Evolutionary conservation across 2,329 filamentous ascomycete genomes (phyloP), one percentile per base, ranked within the genome.

Genomic region (Tolypocladium album): DNA sequence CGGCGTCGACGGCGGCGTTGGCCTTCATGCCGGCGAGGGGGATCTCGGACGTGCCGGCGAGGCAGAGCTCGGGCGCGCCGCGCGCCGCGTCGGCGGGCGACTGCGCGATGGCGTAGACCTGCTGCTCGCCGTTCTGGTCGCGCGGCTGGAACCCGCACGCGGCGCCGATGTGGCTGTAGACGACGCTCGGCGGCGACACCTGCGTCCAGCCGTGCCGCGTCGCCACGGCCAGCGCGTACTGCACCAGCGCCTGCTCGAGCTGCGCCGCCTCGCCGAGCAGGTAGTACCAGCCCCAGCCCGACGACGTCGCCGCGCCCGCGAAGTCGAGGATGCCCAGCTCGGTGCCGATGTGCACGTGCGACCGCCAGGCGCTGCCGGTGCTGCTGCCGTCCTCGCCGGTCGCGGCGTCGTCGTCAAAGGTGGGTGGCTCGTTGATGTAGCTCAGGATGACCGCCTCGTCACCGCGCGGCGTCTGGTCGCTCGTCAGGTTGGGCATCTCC

Each of bases 221-320:
- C 11, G 90, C 89, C 1, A 89, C 83, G 12, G 82, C 80, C 3
- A 97, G 80, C 0, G 94, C 88, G 72, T 95, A 97, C 71, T 93
- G 88, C 15, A 97, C 78, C 3, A 99, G 82, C 0, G 94, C 94
- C 71, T 97, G 93, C 75, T 99, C 94, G n/a, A 99, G 82, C 72
- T 94, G 84, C 0, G 92, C 92, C 11, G 87, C 94, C 69, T 96
- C 92, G 70, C 93, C 90, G n/a, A 90, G 79, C 13, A 99, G 84
- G 74, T 92, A 97, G 77, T 99, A 99, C 90, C 92, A 99, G 1
- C 94, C 94, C 93, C 93, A 99, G 43, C 94, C 94, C 4, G 88
- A 90, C 1, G 90, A 87, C n/a, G 83, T 86, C 2, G 88, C 88
- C 6, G 92, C 91, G 61, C 83, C 87, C 6, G 88, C 80, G 69